Evolutionary conservation across 75 land plant genomes (phyloP).

Genomic region (Picea sitchensis): DNA sequence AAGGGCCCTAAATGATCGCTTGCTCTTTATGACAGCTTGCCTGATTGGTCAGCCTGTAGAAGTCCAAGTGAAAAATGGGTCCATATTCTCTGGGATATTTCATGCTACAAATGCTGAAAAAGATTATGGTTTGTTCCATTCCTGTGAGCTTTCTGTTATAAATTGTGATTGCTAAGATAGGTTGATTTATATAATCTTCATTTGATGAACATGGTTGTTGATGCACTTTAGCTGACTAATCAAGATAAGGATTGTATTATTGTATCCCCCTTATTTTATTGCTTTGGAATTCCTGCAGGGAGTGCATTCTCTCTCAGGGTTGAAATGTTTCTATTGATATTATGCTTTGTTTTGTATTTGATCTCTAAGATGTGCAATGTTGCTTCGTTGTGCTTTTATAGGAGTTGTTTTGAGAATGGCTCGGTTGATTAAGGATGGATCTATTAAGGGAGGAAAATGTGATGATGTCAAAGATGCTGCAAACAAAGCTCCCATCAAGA

Average conservation of each 20-base stretch:
- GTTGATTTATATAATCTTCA: neutral
- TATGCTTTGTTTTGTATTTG: neutral
- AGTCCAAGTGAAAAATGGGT: slow-evolving; percentile 85
- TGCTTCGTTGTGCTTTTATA: slow-evolving; percentile 18
- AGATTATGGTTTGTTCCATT: slow-evolving; percentile 50
- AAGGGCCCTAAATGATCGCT: slow-evolving; percentile 50
- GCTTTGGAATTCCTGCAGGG: neutral
- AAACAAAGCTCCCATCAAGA: slow-evolving; percentile 53
- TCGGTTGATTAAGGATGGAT: slow-evolving; percentile 61
- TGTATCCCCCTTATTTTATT: neutral
- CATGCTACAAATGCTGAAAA: slow-evolving; percentile 69
- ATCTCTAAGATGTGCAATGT: neutral
- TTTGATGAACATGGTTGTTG: neutral
- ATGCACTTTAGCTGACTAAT: neutral
- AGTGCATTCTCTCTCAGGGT: neutral
- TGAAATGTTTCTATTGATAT: neutral
- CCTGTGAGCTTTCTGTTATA: neutral
- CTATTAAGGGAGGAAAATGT: slow-evolving; percentile 39
- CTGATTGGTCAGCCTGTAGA: slow-evolving; percentile 87
- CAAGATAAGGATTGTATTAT: neutral
- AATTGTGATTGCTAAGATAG: neutral
- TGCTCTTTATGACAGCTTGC: slow-evolving; percentile 60
- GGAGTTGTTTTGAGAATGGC: slow-evolving; percentile 86
- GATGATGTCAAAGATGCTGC: slow-evolving; percentile 46
- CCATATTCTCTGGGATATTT: slow-evolving; percentile 78